Conservation (phyloP, 495 filamentous ascomycete species). For the Haplographium delicatum region DNA sequence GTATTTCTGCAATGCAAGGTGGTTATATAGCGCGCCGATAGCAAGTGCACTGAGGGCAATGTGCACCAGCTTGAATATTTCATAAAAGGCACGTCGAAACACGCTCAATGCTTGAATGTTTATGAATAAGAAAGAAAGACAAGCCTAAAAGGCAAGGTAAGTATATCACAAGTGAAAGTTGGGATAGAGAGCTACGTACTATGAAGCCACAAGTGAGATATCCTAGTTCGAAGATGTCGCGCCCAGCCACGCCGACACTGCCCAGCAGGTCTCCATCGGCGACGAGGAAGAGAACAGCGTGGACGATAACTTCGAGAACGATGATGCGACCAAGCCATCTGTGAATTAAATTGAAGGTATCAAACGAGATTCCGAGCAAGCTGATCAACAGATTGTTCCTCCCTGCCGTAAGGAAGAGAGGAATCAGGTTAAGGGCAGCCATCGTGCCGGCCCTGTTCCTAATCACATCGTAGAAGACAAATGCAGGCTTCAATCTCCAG, state of each 20-base stretch:
- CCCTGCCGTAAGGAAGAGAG: slow-evolving; percentile 52
- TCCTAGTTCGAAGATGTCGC: slow-evolving; percentile 32
- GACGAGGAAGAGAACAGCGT: slow-evolving; percentile 55
- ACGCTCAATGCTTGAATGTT: slow-evolving; percentile 66
- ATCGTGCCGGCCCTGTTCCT: slow-evolving; percentile 81
- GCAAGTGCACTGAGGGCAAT: slow-evolving; percentile 60
- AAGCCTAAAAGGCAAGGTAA: slow-evolving; percentile 42
- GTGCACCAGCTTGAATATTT: slow-evolving; percentile 76
- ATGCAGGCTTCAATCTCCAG: slow-evolving; percentile 40
- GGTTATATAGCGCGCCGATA: slow-evolving; percentile 63
- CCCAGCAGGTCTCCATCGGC: no score
- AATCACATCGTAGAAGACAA: slow-evolving; percentile 49
- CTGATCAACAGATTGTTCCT: slow-evolving; percentile 57
- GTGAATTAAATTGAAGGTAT: slow-evolving; percentile 76
- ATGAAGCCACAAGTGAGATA: slow-evolving; percentile 39
- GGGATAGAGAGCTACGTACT: not conserved
- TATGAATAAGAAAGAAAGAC: slow-evolving; percentile 57
- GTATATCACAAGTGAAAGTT: no score
- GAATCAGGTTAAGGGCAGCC: slow-evolving; percentile 70
- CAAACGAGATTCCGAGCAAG: slow-evolving; percentile 62
- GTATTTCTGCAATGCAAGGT: slow-evolving; percentile 55
- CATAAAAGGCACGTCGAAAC: slow-evolving; percentile 82
- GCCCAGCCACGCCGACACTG: slow-evolving; percentile 40
- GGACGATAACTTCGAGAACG: slow-evolving; percentile 56
- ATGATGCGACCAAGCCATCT: slow-evolving; percentile 76